Percentiles rank a stretch among this genome's conserved stretches.
phyloP scores from a whole-genome alignment of 768 basidiomycete species.

The Mycena filopes region DNA sequence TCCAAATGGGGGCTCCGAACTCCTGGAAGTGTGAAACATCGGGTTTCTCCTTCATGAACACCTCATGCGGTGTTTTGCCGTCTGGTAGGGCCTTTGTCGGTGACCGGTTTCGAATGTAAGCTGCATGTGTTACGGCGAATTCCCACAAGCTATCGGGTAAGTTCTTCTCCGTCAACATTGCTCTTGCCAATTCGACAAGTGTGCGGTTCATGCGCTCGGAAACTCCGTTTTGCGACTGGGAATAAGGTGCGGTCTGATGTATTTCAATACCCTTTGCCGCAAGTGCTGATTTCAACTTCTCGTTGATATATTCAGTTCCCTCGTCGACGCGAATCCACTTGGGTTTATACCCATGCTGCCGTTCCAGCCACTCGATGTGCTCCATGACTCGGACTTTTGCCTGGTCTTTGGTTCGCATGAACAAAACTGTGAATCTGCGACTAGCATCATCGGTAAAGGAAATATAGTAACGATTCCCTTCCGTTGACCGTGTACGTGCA shows the following conservation, averaged over 20 bases:
- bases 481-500: no score
- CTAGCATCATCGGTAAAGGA: no score
- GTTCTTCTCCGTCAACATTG: conserved; percentile 44
- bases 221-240: conserved; percentile 51
- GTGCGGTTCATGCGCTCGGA: conserved; percentile 50
- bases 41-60: conserved; percentile 17
- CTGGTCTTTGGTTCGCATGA: conserved; percentile 34
- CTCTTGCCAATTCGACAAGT: conserved; percentile 37
- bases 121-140: conserved; percentile 34
- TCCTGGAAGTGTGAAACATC: conserved; percentile 24
- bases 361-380: conserved; percentile 28
- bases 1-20: conserved; percentile 24
- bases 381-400: conserved; percentile 31
- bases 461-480: no score
- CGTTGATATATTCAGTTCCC: conserved; percentile 44
- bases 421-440: conserved; percentile 23
- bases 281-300: conserved; percentile 34
- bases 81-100: conserved; percentile 7
- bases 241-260: conserved; percentile 46
- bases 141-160: conserved; percentile 36
- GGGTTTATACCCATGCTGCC: conserved; percentile 16
- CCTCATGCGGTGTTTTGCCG: conserved; percentile 18
- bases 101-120: conserved; percentile 36
- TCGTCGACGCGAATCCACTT: conserved; percentile 40
- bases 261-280: conserved; percentile 40